A percentile compares a stretch with the other conserved stretches of the same genome.
phyloP scores from a whole-genome alignment of 768 basidiomycete genomes.

The Cystofilobasidium bisporidii region DNA sequence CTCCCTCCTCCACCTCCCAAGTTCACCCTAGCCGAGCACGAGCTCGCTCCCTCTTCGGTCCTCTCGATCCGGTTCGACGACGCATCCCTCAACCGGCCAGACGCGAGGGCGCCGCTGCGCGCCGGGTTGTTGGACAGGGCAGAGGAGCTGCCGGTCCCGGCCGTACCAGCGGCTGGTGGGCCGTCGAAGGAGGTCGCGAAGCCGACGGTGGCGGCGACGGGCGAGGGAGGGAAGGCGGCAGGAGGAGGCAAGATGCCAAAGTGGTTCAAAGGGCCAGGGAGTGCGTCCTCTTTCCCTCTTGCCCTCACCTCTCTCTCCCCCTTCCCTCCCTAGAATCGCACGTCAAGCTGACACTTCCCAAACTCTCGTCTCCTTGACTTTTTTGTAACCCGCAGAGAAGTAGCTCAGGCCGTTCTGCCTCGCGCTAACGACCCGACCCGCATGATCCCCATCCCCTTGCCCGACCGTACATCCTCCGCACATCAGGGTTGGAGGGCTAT shows the following conservation, averaged over 20 bases:
- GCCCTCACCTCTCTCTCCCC: too few relatives aligned
- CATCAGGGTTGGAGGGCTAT: too few relatives aligned
- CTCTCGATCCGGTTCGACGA: conserved; percentile 20
- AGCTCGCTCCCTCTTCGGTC: conserved; percentile 18
- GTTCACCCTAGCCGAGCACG: conserved; percentile 15
- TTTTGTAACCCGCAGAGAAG: too few relatives aligned
- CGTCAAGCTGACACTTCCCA: too few relatives aligned
- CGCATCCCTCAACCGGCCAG: background rate
- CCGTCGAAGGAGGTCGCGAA: background rate
- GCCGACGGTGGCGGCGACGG: background rate
- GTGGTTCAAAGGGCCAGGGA: conserved; percentile 24
- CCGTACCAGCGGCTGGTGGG: background rate
- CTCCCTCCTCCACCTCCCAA: conserved; percentile 1
- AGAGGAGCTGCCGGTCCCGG: conserved; percentile 14
- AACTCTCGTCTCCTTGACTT: too few relatives aligned
- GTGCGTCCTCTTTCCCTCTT: conserved; percentile 5
- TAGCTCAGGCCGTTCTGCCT: too few relatives aligned
- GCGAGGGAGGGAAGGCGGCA: background rate
- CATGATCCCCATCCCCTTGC: too few relatives aligned
- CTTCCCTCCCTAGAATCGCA: too few relatives aligned
- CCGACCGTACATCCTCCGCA: too few relatives aligned
- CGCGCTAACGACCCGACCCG: too few relatives aligned
- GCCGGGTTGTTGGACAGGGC: conserved; percentile 10
- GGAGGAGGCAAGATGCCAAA: conserved; percentile 24
- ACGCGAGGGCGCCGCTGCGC: conserved; percentile 14